Percentiles rank a stretch among this genome's conserved stretches.
Conservation (phyloP, 306 rosid genomes). For the Luffa aegyptiaca region DNA sequence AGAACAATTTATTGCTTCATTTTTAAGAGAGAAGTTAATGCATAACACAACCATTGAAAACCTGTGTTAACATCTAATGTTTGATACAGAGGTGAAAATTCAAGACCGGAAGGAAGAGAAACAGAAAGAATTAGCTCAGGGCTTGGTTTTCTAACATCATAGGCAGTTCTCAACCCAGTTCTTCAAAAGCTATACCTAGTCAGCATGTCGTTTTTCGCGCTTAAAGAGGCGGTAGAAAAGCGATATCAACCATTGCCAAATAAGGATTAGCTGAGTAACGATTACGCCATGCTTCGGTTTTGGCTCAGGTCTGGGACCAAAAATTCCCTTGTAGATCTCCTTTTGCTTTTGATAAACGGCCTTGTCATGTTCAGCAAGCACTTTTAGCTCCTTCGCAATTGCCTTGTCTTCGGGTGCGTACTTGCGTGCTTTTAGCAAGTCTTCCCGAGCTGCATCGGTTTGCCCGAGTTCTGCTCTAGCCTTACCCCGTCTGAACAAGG, state of each 20-base stretch:
- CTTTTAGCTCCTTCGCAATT: constrained; percentile 57
- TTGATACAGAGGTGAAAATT: background rate
- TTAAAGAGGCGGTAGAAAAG: constrained; percentile 37
- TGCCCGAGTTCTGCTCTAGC: constrained; percentile 91
- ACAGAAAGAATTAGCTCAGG: background rate
- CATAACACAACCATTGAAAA: background rate
- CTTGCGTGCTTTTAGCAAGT: constrained; percentile 57
- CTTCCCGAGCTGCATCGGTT: constrained; percentile 75
- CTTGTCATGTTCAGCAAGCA: constrained; percentile 73
- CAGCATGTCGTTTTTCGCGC: constrained; percentile 38
- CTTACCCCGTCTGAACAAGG: constrained; percentile 80
- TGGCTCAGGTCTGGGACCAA: constrained; percentile 68
- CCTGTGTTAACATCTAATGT: background rate
- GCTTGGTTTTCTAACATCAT: background rate
- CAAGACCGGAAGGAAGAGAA: background rate
- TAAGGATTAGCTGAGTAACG: constrained; percentile 27
- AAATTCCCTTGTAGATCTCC: constrained; percentile 85
- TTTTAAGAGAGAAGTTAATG: background rate
- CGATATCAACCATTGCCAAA: constrained; percentile 66
- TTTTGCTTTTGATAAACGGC: constrained; percentile 84
- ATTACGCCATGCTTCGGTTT: constrained; percentile 33
- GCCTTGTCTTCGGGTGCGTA: constrained; percentile 68
- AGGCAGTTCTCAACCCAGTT: background rate
- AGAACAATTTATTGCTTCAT: too few relatives aligned
- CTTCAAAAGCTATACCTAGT: constrained; percentile 17